Evolutionary conservation across 257 asterid genomes (phyloP), one percentile per base, ranked within the genome.

Genomic region (Penstemon barbatus): DNA sequence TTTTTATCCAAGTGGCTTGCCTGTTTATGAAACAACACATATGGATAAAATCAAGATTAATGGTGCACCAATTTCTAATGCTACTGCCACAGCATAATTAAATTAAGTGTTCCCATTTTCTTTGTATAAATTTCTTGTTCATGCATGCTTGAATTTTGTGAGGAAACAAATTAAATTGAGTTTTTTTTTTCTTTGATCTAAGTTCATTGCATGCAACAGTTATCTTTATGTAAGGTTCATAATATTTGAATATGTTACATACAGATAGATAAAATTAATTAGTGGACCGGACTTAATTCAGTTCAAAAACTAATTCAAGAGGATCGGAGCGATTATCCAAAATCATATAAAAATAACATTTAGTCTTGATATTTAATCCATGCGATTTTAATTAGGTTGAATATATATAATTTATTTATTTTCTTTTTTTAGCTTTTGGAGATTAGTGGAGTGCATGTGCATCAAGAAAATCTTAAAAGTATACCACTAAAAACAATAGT

Each of bases 11-110:
- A 72, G 71, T 69, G 77, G 79, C 3, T 67, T 84, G 48, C 87
- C 90, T n/a, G 87, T 82, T 41, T 84, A 84, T 36, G 87, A 63
- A 64, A 71, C 90, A 9, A 84, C 90, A 0, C 74, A 37, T 57
- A 59, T 77, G 72, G 74, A 73, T 53, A 75, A 43, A 51, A 77
- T 82, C 75, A 71, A 69, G 75, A 74, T 76, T 68, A n/a, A n/a
- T n/a, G 48, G 43, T 39, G 68, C 74, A 5, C 68, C 61, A 8
- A 49, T 79, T 61, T 66, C 80, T 48, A 71, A 6, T 46, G 54
- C 44, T 25, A 49, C 48, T 4, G 50, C 46, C 5, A 62, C 43
- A 59, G 52, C 55, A 11, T 72, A 66, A 68, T 51, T 39, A 65
- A 18, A 2, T 19, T 5, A 8, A 25, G 10, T 33, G 11, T 42